phyloP scores from a whole-genome alignment of 257 asterid species.

The Plantago ovata region DNA sequence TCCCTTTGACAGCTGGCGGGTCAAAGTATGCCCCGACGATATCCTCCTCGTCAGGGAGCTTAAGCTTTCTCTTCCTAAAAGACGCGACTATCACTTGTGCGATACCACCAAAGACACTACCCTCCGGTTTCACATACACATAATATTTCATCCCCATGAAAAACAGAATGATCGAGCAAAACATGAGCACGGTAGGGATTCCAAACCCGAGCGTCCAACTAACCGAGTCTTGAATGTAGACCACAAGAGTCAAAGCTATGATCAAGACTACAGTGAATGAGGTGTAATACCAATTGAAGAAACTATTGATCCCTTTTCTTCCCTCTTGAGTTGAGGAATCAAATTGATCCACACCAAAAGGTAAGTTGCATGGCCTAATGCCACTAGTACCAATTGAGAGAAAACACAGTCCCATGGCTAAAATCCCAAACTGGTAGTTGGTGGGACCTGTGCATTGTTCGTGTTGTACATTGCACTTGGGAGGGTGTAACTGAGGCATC shows the following conservation, averaged over 20 bases:
- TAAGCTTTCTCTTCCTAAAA: constrained; percentile 47
- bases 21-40: constrained; percentile 37
- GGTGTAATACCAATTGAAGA: constrained; percentile 89
- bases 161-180: constrained; percentile 39
- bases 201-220: constrained; percentile 75
- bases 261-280: constrained; percentile 61
- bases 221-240: constrained; percentile 66
- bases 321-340: constrained; percentile 61
- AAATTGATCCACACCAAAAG: constrained; percentile 91
- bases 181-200: constrained; percentile 60
- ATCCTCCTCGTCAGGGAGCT: constrained; percentile 23
- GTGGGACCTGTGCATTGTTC: constrained; percentile 55
- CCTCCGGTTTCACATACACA: constrained; percentile 65
- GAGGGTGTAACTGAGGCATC: constrained; percentile 67
- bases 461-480: constrained; percentile 41
- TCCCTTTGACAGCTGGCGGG: constrained; percentile 36
- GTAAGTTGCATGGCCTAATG: constrained; percentile 92
- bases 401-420: constrained; percentile 40
- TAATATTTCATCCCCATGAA: constrained; percentile 53
- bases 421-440: constrained; percentile 42
- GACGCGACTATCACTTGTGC: constrained; percentile 48
- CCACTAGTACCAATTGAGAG: constrained; percentile 69
- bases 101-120: constrained; percentile 62
- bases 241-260: constrained; percentile 55
- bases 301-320: constrained; percentile 66